Base-by-base conservation (phyloP, 441 rosid genomes). In the Brassica balearica region DNA sequence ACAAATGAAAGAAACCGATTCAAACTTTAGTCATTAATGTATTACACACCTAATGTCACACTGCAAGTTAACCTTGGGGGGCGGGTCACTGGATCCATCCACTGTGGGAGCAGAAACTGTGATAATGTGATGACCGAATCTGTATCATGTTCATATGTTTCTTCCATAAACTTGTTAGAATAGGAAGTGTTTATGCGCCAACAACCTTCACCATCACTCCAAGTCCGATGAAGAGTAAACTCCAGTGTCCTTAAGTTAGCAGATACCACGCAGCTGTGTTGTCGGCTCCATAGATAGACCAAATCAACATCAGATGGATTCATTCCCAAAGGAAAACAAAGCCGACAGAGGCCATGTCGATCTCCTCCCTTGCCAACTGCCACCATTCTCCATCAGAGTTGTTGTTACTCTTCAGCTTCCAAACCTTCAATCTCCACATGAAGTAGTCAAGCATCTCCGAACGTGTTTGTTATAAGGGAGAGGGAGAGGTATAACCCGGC, bases 371-470 rank as follows among this genome's bases (percentile, higher is more conserved):
- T 17, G 19, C 7, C 76, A 63, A 62, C 15, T 3, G 11, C 67
- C 67, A 73, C 19, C 7, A 17, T 15, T 29, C 62, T 5, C 48
- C 5, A 53, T 34, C 20, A 20, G 5, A 65, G 46, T 9, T 9
- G 58, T 0, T 7, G 43, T 3, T 17, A n/a, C 19, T 46, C 19
- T 55, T 55, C 2, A 74, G 65, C 10, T 19, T 74, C 77, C 71
- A 74, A 22, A 74, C 15, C 23, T 55, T 75, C 67, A 55, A 34
- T 36, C 1, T 46, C 27, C 71, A 1, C 58, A 1, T n/a, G 71
- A 74, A 55, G 65, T 34, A 65, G 65, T 22, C 71, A 65, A 55
- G 53, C 71, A 74, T 55, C 71, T 55, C 58, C 55, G 53, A 74
- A 55, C 71, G 22, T 20, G 0, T 2, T n/a, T 3, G 51, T 8